Conservation (phyloP, 2,329 filamentous ascomycete genomes). For the Fusarium sp. region DNA sequence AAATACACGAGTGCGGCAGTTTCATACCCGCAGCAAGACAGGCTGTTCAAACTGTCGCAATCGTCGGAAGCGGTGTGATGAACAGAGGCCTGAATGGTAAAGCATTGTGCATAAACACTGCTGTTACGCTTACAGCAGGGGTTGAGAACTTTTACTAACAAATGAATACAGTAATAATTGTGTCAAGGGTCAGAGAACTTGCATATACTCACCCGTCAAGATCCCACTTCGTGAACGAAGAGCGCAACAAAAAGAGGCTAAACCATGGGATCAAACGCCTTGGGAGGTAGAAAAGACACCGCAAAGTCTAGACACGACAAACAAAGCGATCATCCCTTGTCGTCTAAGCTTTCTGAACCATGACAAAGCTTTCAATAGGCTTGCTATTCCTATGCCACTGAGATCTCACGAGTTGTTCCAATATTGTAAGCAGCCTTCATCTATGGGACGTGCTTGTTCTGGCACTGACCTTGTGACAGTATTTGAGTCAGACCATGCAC, state of each 20-base stretch:
- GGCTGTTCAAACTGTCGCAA: conserved; percentile 25
- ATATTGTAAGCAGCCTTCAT: conserved; percentile 1
- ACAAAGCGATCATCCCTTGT: background rate
- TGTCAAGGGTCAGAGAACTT: conserved; percentile 9
- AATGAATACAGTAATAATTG: conserved; percentile 2
- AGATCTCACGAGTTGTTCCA: conserved; percentile 29
- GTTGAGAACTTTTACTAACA: background rate
- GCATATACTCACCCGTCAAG: conserved; percentile 2
- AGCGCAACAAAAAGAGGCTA: conserved; percentile 21
- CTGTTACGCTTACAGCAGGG: background rate
- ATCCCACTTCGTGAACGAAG: conserved; percentile 16
- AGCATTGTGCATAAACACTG: background rate
- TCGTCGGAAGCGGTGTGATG: conserved; percentile 25
- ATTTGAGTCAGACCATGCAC: background rate
- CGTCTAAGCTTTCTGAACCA: background rate
- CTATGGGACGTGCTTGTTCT: background rate
- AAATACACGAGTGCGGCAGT: conserved; percentile 8
- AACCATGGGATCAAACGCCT: conserved; percentile 22
- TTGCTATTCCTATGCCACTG: conserved; percentile 20
- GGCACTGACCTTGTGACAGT: background rate
- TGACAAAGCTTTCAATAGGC: conserved; percentile 13
- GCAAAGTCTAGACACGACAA: background rate
- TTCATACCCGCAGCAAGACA: conserved; percentile 22
- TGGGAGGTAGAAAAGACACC: conserved; percentile 8
- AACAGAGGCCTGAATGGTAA: conserved; percentile 27